Evolutionary conservation across 2,329 filamentous ascomycete species (phyloP), one percentile per base, ranked within the genome.

Genomic region (Colletotrichum cuscutae): DNA sequence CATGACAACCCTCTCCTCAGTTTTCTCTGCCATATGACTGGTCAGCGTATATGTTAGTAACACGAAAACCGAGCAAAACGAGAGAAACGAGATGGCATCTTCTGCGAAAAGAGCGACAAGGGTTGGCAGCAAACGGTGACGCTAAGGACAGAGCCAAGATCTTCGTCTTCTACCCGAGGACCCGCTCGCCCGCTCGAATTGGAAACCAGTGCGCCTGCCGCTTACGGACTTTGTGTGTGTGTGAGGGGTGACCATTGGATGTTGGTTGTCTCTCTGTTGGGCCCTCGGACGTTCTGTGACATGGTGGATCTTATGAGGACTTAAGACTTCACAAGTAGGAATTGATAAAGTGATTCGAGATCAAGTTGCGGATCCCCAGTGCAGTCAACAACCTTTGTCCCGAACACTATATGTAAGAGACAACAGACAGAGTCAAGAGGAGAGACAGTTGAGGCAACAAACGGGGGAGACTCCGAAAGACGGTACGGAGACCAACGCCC

Each of bases 121-220:
- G 57, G 35, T 71, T 12, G 28, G 64, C 64, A 59, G 52, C 57
- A 62, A 42, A 59, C 49, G 64, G 65, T 5, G 52, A n/a, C 66
- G 70, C 70, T 56, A 70, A 62, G 59, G 52, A 46, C 56, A 46
- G 66, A 52, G 66, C 71, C 61, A 71, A 73, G 66, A 52, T 61
- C 42, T 61, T 52, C 53, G 32, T 60, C 53, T 15, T 28, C 46
- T 65, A 65, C 66, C 60, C 66, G 67, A 65, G 60, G 71, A 61
- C 66, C 71, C 66, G 66, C 66, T 26, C 54, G 46, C 13, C 56
- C 52, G 26, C 66, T 73, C 60, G 56, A 65, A 65, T 7, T 52
- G 71, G 66, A 70, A 73, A 65, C 46, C 56, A 53, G 46, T 71
- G 71, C 70, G 70, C 35, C 42, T 54, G 30, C 13, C 56, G 58